Percentiles rank a stretch among this genome's conserved stretches.
These are phyloP conservation scores for Inonotus hispidus DNA, from an alignment of 1,284 basidiomycete genomes.

Conservation along the genomic window DNA sequence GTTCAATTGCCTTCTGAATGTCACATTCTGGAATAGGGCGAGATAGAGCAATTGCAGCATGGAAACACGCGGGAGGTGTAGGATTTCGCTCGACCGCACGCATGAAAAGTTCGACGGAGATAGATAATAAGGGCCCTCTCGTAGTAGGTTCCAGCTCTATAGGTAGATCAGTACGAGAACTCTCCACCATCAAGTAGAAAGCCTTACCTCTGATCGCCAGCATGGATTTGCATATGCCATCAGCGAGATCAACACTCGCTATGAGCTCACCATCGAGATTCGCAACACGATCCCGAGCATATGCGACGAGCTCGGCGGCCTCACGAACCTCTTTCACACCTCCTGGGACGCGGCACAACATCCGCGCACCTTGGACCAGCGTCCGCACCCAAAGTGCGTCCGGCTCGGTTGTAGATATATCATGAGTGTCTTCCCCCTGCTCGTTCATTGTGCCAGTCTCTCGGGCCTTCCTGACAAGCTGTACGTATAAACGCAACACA, in stretches of 20 bases:
- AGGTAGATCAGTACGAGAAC: slow-evolving; percentile 5
- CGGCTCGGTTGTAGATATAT: slow-evolving; percentile 18
- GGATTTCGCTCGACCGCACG: slow-evolving; percentile 51
- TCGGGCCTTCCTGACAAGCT: slow-evolving; percentile 75
- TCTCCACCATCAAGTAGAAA: not conserved
- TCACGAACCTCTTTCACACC: slow-evolving; percentile 51
- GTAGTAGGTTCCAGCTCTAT: slow-evolving; percentile 63
- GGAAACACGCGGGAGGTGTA: slow-evolving; percentile 65
- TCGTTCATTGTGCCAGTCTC: slow-evolving; percentile 40
- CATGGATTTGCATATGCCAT: slow-evolving; percentile 60
- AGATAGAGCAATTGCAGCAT: slow-evolving; percentile 74
- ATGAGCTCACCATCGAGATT: slow-evolving; percentile 39
- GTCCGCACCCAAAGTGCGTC: slow-evolving; percentile 67
- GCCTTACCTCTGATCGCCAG: slow-evolving; percentile 54
- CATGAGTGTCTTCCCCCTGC: slow-evolving; percentile 21
- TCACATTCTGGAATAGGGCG: slow-evolving; percentile 61
- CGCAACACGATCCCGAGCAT: slow-evolving; percentile 49
- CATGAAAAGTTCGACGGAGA: slow-evolving; percentile 55
- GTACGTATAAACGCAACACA: slow-evolving; percentile 77
- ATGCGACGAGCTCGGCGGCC: slow-evolving; percentile 50
- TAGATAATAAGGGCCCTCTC: slow-evolving; percentile 52
- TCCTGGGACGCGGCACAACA: slow-evolving; percentile 54
- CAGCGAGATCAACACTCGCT: slow-evolving; percentile 55
- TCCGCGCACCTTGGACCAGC: slow-evolving; percentile 66
- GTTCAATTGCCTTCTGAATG: slow-evolving; percentile 60